Conservation (phyloP, 768 basidiomycete species). For the Termitomyces sp. region DNA sequence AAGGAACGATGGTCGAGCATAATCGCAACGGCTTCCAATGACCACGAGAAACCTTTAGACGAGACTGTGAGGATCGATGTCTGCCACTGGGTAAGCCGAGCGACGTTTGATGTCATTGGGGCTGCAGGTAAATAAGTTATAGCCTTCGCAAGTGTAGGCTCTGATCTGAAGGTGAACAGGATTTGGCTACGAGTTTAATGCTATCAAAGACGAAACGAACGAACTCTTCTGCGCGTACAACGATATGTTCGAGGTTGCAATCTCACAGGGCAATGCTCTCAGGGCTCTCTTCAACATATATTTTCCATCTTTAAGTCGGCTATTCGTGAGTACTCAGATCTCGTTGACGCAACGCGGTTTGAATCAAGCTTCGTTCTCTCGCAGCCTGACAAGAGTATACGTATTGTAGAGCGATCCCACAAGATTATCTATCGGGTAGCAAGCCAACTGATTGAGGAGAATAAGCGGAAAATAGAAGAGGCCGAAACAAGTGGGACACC, state of each 20-base stretch:
- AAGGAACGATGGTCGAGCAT: constrained; percentile 56
- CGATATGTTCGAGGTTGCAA: constrained; percentile 76
- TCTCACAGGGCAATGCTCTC: constrained; percentile 48
- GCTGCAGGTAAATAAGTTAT: constrained; percentile 54
- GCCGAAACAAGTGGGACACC: constrained; percentile 44
- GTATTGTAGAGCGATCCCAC: constrained; percentile 51
- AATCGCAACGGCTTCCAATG: constrained; percentile 15
- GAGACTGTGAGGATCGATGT: constrained; percentile 54
- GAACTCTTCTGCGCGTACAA: constrained; percentile 76
- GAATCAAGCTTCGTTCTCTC: not conserved
- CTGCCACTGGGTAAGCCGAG: constrained; percentile 74
- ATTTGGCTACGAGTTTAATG: constrained; percentile 84
- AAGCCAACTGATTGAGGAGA: constrained; percentile 72
- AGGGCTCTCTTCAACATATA: constrained; percentile 50
- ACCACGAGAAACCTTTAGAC: constrained; percentile 8
- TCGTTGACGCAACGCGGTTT: not conserved
- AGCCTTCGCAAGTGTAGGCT: not conserved
- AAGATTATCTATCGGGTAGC: constrained; percentile 63
- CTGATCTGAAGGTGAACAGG: constrained; percentile 33
- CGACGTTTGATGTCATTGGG: constrained; percentile 89
- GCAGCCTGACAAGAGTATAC: constrained; percentile 50
- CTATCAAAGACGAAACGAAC: constrained; percentile 75
- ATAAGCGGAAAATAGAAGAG: constrained; percentile 67
- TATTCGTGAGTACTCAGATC: constrained; percentile 46
- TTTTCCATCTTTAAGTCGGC: constrained; percentile 43